phyloP scores from a whole-genome alignment of 108 stramenopile genomes.

The Aureococcus anophagefferens region DNA sequence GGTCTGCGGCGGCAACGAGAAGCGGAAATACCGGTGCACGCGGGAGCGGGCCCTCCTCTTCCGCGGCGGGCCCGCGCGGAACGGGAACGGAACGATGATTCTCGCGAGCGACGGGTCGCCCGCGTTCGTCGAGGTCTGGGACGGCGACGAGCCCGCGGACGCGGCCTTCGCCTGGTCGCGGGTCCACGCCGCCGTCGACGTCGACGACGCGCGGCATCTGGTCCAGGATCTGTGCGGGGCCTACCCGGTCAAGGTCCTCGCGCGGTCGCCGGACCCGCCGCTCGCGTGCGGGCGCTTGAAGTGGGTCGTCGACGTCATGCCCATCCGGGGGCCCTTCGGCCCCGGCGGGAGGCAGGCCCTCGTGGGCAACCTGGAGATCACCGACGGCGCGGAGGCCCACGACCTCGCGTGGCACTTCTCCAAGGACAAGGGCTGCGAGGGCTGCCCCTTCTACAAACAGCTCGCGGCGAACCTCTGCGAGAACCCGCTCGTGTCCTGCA shows the following conservation, averaged over 20 bases:
- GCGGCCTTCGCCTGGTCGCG: neutral
- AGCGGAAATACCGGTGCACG: neutral
- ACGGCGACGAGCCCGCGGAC: neutral
- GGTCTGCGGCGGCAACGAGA: neutral
- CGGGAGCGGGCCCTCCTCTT: neutral
- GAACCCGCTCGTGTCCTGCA: neutral
- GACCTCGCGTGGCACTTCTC: neutral
- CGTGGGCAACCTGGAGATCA: neutral
- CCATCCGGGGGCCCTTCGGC: neutral
- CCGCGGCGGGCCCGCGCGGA: neutral
- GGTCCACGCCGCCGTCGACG: neutral
- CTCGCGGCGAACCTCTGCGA: neutral
- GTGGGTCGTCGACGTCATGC: neutral
- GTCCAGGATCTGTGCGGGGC: neutral
- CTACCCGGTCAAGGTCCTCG: neutral
- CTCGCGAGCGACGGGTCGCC: neutral
- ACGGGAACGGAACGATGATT: neutral
- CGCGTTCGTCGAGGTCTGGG: neutral
- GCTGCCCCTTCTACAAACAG: neutral
- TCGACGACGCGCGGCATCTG: neutral
- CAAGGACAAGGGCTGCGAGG: neutral
- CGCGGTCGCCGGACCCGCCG: neutral
- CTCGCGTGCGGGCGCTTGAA: neutral
- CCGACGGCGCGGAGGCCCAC: neutral
- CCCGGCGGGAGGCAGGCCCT: neutral